Evolutionary conservation across 148 eudicot species (phyloP).

Genomic region (Simmondsia chinensis): DNA sequence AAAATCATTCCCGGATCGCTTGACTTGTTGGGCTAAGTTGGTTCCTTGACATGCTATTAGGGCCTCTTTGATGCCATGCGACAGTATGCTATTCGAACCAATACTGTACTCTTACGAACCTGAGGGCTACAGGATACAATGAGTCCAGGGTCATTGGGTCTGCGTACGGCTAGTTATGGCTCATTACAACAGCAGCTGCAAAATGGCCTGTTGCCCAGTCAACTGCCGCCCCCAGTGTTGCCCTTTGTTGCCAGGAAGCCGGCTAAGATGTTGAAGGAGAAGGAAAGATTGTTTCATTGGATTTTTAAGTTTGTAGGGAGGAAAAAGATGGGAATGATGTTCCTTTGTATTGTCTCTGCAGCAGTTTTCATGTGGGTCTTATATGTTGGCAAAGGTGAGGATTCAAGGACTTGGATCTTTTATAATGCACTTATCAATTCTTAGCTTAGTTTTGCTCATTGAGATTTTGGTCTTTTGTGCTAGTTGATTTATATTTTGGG

Average conservation of each 20-base stretch:
- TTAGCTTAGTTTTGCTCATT: background rate
- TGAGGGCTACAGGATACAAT: constrained; percentile 52
- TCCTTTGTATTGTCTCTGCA: constrained; percentile 64
- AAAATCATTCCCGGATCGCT: too few species aligned
- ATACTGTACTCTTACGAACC: too few species aligned
- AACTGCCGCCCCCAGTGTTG: constrained; percentile 25
- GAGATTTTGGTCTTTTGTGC: background rate
- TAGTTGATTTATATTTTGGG: too few species aligned
- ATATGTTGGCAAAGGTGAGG: constrained; percentile 92
- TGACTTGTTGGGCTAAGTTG: too few species aligned
- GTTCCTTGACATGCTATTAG: too few species aligned
- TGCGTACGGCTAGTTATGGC: constrained; percentile 88
- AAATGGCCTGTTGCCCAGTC: constrained; percentile 27
- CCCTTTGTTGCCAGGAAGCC: constrained; percentile 33
- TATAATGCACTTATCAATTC: background rate
- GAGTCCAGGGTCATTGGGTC: constrained; percentile 93
- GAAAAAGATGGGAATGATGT: constrained; percentile 90
- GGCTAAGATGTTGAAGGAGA: constrained; percentile 76
- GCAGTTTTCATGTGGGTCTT: constrained; percentile 78
- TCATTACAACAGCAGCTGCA: constrained; percentile 71
- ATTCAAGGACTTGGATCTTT: too few species aligned
- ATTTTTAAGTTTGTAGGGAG: constrained; percentile 66
- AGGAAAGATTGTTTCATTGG: constrained; percentile 68
- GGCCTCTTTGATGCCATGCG: too few species aligned
- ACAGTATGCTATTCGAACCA: too few species aligned